Base-by-base conservation (phyloP, 306 rosid species). In the Datisca glomerata region DNA sequence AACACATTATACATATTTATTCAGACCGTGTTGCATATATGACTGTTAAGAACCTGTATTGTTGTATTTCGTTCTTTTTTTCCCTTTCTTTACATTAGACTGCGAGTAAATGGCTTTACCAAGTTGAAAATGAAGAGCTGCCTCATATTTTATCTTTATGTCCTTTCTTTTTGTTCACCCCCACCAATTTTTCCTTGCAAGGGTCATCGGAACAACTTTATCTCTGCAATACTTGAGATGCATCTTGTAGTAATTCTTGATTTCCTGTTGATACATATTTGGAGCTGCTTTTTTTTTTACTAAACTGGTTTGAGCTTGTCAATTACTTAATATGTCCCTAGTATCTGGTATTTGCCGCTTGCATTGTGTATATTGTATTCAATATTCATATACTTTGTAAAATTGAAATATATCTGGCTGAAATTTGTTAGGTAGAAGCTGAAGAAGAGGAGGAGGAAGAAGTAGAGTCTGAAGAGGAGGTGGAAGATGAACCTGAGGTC, bases 391-490 rank as follows among this genome's bases (percentile, higher is more conserved):
- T 28, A 8, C 11, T 28, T 6, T 0, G 33, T 28, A 1, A 28
- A n/a, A 28, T 28, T 8, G 33, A 28, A 29, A 2, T 29, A 31
- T 31, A 31, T 31, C n/a, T 56, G 36, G 36, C 31, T 33, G 46
- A 23, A 47, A 40, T 36, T 25, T 21, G 11, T 32, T 39, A 86
- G 96, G 71, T 60, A 68, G 93, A 81, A 67, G 86, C 64, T 52
- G 73, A 76, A 37, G 44, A 63, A 24, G 63, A 47, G 41, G 76
- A 64, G 43, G 79, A 63, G 54, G 81, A 78, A 38, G 75, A 63
- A 45, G 76, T 66, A 55, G 84, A 43, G 47, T 75, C 89, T 1
- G 94, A 53, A 22, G 75, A 74, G 40, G 80, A 61, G 56, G 65
- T 72, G 18, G 80, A 72, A 8, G 82, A 71, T 43, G 93, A 79